A percentile compares a stretch with the other conserved stretches of the same genome.
Evolutionary conservation across 2,329 filamentous ascomycete species (phyloP).

Genomic region (Emergomyces africanus): DNA sequence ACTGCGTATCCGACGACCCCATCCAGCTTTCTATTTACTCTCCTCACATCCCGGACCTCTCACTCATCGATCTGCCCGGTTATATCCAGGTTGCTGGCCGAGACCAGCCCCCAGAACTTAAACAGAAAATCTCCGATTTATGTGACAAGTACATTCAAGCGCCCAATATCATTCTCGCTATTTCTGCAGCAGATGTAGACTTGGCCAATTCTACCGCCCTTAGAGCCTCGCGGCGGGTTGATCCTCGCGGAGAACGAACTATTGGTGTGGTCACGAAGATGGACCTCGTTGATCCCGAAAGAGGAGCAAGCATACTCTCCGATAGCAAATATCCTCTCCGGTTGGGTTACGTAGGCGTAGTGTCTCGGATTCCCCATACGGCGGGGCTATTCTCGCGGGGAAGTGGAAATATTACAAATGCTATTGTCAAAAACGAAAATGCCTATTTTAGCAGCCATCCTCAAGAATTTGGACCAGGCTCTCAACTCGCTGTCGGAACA

Average conservation of each 20-base stretch:
- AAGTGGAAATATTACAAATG: constrained; percentile 61
- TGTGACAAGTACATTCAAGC: constrained; percentile 98
- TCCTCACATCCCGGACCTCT: constrained; percentile 86
- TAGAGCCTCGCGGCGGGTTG: constrained; percentile 77
- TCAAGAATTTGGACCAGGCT: constrained; percentile 59
- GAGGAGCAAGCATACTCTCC: constrained; percentile 64
- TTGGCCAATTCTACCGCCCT: constrained; percentile 91
- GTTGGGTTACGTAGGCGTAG: constrained; percentile 92
- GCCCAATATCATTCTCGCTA: constrained; percentile 92
- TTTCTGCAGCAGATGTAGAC: constrained; percentile 95
- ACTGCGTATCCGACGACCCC: constrained; percentile 93
- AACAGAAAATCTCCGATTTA: constrained; percentile 88
- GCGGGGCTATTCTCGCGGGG: constrained; percentile 70
- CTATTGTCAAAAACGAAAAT: constrained; percentile 79
- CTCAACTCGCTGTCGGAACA: constrained; percentile 68
- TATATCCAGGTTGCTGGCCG: constrained; percentile 94
- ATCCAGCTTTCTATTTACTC: constrained; percentile 95
- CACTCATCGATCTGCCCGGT: constrained; percentile 87
- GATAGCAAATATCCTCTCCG: constrained; percentile 90
- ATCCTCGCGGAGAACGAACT: constrained; percentile 86
- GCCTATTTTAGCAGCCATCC: constrained; percentile 78
- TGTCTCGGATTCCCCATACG: constrained; percentile 62
- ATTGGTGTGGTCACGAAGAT: constrained; percentile 99
- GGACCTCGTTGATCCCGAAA: constrained; percentile 79
- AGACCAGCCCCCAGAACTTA: constrained; percentile 80